Percentiles rank a stretch among this genome's conserved stretches.
These are phyloP conservation scores for Scopulariopsis brevicaulis DNA, from an alignment of 2,329 filamentous ascomycete genomes.

Conservation along the genomic window DNA sequence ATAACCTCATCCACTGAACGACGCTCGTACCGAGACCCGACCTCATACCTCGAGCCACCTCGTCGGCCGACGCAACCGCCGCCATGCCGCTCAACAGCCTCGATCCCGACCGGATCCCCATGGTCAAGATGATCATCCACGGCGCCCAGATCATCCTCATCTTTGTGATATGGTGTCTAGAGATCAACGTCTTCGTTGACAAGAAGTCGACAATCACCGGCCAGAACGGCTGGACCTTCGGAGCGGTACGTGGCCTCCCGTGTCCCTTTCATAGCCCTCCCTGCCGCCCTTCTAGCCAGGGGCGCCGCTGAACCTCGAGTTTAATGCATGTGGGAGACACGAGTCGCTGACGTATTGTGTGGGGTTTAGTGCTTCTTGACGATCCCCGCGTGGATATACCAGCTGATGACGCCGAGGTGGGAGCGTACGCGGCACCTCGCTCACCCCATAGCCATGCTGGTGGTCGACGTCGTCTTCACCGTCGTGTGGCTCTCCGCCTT, in stretches of 20 bases:
- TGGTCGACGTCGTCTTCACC: constrained; percentile 43
- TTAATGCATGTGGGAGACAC: neutral
- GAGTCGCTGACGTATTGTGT: neutral
- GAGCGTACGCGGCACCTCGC: constrained; percentile 49
- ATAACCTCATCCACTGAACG: neutral
- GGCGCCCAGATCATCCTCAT: constrained; percentile 40
- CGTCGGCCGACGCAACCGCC: neutral
- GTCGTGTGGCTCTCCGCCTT: constrained; percentile 58
- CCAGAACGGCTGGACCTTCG: constrained; percentile 53
- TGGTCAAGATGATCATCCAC: constrained; percentile 47
- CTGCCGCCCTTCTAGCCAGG: neutral
- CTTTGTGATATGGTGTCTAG: constrained; percentile 45
- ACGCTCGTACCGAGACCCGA: neutral
- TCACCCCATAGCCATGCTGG: constrained; percentile 49
- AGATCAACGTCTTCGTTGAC: constrained; percentile 46
- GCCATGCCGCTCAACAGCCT: constrained; percentile 2
- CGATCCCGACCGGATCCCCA: constrained; percentile 23
- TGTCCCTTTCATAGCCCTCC: neutral
- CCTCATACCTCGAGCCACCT: neutral
- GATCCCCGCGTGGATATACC: constrained; percentile 52
- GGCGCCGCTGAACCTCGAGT: neutral
- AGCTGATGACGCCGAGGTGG: constrained; percentile 53
- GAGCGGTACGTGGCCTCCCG: constrained; percentile 34
- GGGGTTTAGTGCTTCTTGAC: constrained; percentile 51
- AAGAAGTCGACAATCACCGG: constrained; percentile 38